These are phyloP conservation scores for Hirsutella minnesotensis DNA, from an alignment of 2,329 filamentous ascomycete species.

Conservation along the genomic window DNA sequence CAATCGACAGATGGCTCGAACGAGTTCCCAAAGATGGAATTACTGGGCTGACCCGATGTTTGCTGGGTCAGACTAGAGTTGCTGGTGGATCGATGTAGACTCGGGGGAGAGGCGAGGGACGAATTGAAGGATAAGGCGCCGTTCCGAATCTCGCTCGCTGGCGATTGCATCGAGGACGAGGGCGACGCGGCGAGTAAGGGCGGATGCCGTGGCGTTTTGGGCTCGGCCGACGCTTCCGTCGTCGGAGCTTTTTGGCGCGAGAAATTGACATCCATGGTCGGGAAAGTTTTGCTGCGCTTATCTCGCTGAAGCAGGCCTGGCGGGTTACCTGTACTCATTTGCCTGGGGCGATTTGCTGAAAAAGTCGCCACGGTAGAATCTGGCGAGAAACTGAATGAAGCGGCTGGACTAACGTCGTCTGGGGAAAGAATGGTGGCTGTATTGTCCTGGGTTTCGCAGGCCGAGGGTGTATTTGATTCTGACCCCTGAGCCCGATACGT, in stretches of 20 bases:
- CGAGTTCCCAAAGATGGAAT: slow-evolving; percentile 5
- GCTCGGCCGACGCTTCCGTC: slow-evolving; percentile 19
- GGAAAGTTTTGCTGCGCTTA: slow-evolving; percentile 71
- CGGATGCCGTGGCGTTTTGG: slow-evolving; percentile 38
- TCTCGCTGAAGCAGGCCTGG: slow-evolving; percentile 56
- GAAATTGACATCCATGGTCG: slow-evolving; percentile 54
- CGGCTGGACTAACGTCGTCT: slow-evolving; percentile 61
- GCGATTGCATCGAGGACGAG: slow-evolving; percentile 40
- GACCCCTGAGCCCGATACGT: slow-evolving; percentile 20
- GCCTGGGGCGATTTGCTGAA: slow-evolving; percentile 22
- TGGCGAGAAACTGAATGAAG: slow-evolving; percentile 64
- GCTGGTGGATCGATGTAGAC: slow-evolving; percentile 21
- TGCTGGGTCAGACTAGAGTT: slow-evolving; percentile 21
- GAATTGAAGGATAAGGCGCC: slow-evolving; percentile 32
- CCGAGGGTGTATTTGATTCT: slow-evolving; percentile 21
- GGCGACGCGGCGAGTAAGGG: slow-evolving; percentile 32
- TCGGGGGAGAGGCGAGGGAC: slow-evolving; percentile 25
- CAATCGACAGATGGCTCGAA: slow-evolving; percentile 49
- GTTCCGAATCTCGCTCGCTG: slow-evolving; percentile 31
- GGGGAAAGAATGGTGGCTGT: slow-evolving; percentile 54
- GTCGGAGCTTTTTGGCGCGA: slow-evolving; percentile 25
- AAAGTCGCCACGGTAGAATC: slow-evolving; percentile 61
- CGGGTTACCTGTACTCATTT: slow-evolving; percentile 19
- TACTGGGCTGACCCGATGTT: slow-evolving; percentile 9
- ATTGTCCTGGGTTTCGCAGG: slow-evolving; percentile 17